Conservation (phyloP, 345 rosid genomes). For the Populus euphratica region DNA sequence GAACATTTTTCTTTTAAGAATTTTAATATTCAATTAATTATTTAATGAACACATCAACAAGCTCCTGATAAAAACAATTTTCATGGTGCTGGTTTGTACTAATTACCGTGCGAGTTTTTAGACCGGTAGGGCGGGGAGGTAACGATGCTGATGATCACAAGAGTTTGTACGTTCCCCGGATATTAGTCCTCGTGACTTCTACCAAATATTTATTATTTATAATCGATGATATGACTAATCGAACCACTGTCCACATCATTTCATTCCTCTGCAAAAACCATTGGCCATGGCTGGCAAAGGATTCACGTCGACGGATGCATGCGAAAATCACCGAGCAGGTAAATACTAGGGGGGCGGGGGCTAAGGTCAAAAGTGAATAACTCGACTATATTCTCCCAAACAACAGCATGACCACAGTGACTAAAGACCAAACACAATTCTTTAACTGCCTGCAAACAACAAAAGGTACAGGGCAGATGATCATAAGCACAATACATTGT, state of each 20-base stretch:
- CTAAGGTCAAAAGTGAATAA: not conserved
- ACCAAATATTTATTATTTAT: too few species aligned
- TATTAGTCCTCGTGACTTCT: too few species aligned
- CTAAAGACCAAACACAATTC: not conserved
- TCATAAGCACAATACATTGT: constrained; percentile 5
- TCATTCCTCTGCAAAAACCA: not conserved
- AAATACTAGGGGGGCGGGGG: not conserved
- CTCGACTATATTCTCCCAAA: constrained; percentile 3
- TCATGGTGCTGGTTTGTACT: too few species aligned
- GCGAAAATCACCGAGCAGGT: not conserved
- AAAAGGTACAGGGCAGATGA: not conserved
- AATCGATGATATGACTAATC: too few species aligned
- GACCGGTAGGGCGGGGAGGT: too few species aligned
- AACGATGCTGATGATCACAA: too few species aligned
- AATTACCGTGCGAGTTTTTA: too few species aligned
- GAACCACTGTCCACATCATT: not conserved
- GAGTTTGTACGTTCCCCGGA: too few species aligned
- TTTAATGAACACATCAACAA: too few species aligned
- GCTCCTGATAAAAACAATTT: too few species aligned
- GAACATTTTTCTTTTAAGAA: too few species aligned
- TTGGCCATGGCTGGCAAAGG: not conserved
- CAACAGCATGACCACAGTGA: not conserved
- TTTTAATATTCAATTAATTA: too few species aligned
- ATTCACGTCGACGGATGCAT: not conserved
- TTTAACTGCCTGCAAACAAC: not conserved